Conservation (phyloP, 306 rosid species). For the Boehmeria nivea region DNA sequence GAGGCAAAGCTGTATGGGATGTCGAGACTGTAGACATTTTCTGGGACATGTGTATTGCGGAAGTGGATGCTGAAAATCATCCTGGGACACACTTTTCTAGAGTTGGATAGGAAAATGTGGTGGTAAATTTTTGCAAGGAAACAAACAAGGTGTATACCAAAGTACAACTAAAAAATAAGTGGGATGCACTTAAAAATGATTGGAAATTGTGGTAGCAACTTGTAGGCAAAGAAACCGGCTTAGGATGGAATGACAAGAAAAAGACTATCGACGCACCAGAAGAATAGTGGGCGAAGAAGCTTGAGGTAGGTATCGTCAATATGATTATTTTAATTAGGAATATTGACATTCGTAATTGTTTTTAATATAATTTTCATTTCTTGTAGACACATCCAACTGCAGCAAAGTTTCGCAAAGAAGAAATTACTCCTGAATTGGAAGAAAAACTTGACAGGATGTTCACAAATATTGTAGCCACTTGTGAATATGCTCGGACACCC, state of each 20-base stretch:
- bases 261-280: not conserved
- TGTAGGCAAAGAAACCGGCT: not conserved
- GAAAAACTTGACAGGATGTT: not conserved
- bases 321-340: not conserved
- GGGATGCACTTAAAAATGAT: not conserved
- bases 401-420: not conserved
- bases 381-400: not conserved
- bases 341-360: not conserved
- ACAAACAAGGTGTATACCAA: too few species aligned
- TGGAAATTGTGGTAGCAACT: constrained; percentile 11
- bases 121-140: too few species aligned
- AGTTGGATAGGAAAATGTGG: too few species aligned
- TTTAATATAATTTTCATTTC: too few species aligned
- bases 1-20: too few species aligned
- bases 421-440: too few species aligned
- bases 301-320: too few species aligned
- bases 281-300: constrained; percentile 4
- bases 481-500: not conserved
- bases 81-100: too few species aligned
- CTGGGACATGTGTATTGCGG: too few species aligned
- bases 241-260: not conserved
- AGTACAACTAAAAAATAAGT: too few species aligned
- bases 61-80: too few species aligned
- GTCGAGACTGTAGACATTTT: too few species aligned
- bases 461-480: not conserved